Evolutionary conservation across 306 rosid genomes (phyloP), one percentile per base, ranked within the genome.

Genomic region (Rubus idaeus): DNA sequence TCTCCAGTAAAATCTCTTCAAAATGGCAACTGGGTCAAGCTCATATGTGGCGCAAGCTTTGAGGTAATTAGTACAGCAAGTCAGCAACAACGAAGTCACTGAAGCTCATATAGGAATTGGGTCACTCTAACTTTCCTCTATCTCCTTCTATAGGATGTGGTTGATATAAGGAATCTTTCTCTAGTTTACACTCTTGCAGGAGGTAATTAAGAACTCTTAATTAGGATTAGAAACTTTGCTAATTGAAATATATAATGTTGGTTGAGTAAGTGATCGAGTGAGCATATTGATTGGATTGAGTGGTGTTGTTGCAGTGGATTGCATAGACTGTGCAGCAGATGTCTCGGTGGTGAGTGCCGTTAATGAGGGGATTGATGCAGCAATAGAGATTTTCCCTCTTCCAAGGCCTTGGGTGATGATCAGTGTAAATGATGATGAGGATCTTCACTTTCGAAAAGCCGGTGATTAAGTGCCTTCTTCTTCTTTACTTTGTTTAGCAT

Each of bases 271-370:
- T 18, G 35, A 40, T 23, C 26, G 26, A 23, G 46, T 37, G 13
- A 58, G 37, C 3, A 14, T 20, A 37, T 5, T 37, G 4, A 47
- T 62, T 18, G 62, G 23, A n/a, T 23, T 26, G 21, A 68, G 17
- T 52, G 58, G 9, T 18, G 30, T 46, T 70, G 78, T 76, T 89
- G 90, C 90, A 94, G 98, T 94, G 83, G 97, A 94, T 80, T 91
- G 98, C 88, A 94, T 90, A 88, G 98, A 94, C 83, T 94, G 97
- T 73, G 97, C 98, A 18, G 98, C 98, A 73, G 98, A 94, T 81
- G 89, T 80, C 44, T 87, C 98, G 1, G 97, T 94, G 51, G 90
- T 91, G 23, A 88, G 85, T 70, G 97, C 98, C 14, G 98, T 91
- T 70, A 94, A 91, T 75, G 96, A 94, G 73, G 98, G 98, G 60